Evolutionary conservation across 306 rosid species (phyloP), one percentile per base, ranked within the genome.

Genomic region (Hylodesmum podocarpum): DNA sequence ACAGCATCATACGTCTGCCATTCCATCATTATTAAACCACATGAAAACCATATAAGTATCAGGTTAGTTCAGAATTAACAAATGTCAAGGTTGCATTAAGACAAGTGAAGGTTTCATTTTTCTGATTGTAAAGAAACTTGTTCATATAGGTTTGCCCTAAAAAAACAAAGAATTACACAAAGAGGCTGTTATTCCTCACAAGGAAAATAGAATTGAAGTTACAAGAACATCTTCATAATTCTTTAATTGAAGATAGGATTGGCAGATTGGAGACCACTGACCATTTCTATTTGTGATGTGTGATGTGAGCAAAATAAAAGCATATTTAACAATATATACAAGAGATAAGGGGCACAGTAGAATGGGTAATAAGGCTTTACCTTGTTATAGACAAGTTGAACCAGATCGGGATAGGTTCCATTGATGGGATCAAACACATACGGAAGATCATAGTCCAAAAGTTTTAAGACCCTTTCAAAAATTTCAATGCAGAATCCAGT

Each of bases 401-500:
- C 87, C 31, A 87, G 82, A 10, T 87, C 85, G 18, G 74, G 27
- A 27, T 88, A 88, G 29, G 79, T 57, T 21, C 67, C 91, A 51
- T 81, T 27, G 61, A 80, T 14, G 40, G 85, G 80, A 14, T 47
- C 1, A n/a, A 77, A 87, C 1, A 84, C 50, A 63, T 34, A 86
- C 13, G 81, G 89, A 15, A 92, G 82, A 50, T 77, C 72, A 84
- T 92, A 88, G 5, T 15, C 75, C 80, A 92, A 83, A 16, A 63
- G 55, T 5, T 0, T 7, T 24, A 13, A 14, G 49, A 67, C 88
- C 79, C n/a, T 55, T 0, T 58, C 0, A 25, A 92, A 92, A 54
- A 87, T 50, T 0, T 55, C 80, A 70, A 88, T 84, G 86, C 96
- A 90, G 78, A 88, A 90, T 43, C 97, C 97, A 29, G 27, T 44